phyloP scores from a whole-genome alignment of 2,329 filamentous ascomycete species.

The Sarocladium oryzae region DNA sequence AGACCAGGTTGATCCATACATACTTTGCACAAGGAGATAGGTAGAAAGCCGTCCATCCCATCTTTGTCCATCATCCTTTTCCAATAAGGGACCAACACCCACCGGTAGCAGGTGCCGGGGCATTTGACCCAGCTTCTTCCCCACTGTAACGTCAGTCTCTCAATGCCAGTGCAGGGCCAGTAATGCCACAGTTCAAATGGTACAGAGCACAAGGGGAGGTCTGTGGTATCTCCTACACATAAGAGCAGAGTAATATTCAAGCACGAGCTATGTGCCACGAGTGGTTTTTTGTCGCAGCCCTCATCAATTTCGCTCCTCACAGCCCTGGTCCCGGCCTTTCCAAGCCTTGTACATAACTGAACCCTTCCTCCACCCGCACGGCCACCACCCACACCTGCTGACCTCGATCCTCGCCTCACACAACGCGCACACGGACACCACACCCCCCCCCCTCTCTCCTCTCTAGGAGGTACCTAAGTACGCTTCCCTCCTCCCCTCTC shows the following conservation, averaged over 20 bases:
- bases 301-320: not conserved
- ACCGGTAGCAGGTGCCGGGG: not conserved
- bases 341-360: not conserved
- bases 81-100: not conserved
- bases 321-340: not conserved
- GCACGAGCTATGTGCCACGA: no score
- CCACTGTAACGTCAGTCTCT: not conserved
- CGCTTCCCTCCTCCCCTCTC: not conserved
- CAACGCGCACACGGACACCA: no score
- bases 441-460: no score
- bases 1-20: no score
- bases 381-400: not conserved
- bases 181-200: not conserved
- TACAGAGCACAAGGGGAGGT: no score
- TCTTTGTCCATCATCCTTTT: no score
- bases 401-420: no score
- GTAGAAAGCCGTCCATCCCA: no score
- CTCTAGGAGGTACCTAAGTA: no score
- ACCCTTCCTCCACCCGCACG: not conserved
- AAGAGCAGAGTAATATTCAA: no score
- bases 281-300: not conserved
- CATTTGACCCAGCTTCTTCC: not conserved
- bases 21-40: no score
- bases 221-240: no score
- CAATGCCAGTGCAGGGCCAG: not conserved